Evolutionary conservation across 495 filamentous ascomycete species (phyloP), one percentile per base, ranked within the genome.

Genomic region (Penicillium salamii): DNA sequence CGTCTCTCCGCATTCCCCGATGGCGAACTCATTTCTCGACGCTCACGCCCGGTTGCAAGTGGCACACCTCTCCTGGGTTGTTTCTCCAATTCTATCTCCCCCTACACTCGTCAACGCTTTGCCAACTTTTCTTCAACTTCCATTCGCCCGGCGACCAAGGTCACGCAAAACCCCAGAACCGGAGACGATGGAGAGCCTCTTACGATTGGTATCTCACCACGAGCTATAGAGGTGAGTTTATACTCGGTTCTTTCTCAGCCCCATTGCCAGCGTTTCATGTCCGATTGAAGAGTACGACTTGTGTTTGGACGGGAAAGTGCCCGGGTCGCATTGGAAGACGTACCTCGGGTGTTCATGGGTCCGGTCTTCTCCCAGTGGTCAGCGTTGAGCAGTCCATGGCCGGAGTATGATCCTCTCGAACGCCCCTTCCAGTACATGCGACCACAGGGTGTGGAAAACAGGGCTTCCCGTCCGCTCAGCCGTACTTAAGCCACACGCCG

Each of bases 171-270:
- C 26, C 69, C 69, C 50, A 61, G 66, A 52, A 57, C 61, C 42
- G 61, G 63, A 56, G 87, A 91, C 7, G 80, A 90, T 34, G 91
- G 91, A n/a, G 85, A 90, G 32, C 75, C 85, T 32, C 88, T 96
- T 81, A 72, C 70, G 57, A 76, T 97, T 21, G 80, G 82, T 43
- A 91, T 97, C 44, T 93, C 90, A 1, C 78, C 84, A 14, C 78
- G 91, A 34, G 93, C 93, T 19, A 79, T 87, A 24, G 81, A 87
- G 66, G 90, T 92, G 78, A 49, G 79, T 73, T 46, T 1, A 49
- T 29, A 52, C 24, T 44, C 6, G 19, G 23, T 40, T 32, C 44
- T 38, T 34, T 49, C 32, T 13, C 24, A 20, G 11, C 15, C 0
- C 4, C 8, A 5, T 39, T 11, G 13, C 23, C 15, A 51, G 12